phyloP scores from a whole-genome alignment of 257 asterid species.

The Solanum etuberosum region DNA sequence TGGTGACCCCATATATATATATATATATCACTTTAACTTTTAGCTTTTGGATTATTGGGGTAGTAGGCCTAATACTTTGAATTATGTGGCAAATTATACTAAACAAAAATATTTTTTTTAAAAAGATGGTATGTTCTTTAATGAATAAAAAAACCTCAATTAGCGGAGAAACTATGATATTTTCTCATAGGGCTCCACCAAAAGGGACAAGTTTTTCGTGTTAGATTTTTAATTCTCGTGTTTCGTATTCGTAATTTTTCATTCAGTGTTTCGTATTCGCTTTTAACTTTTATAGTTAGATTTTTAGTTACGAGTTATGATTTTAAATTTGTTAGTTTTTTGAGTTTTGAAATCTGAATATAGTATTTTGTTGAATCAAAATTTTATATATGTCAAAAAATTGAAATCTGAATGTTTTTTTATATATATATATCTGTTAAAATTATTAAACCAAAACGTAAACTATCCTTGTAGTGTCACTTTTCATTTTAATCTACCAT shows the following conservation, averaged over 20 bases:
- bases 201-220: not conserved
- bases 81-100: not conserved
- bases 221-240: not conserved
- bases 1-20: not conserved
- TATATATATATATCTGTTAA: too few species aligned
- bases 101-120: not conserved
- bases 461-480: not conserved
- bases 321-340: not conserved
- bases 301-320: not conserved
- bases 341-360: not conserved
- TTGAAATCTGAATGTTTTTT: too few species aligned
- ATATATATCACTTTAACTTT: not conserved
- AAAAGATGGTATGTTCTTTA: not conserved
- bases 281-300: accelerated
- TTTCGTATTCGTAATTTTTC: not conserved
- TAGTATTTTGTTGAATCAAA: not conserved
- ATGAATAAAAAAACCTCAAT: not conserved
- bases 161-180: not conserved
- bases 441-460: too few species aligned
- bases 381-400: too few species aligned
- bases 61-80: not conserved
- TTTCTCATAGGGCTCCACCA: not conserved
- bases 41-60: not conserved
- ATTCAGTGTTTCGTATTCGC: accelerated
- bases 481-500: too few species aligned